Base-by-base conservation (phyloP, 306 rosid species). In the Rosa multiflora region DNA sequence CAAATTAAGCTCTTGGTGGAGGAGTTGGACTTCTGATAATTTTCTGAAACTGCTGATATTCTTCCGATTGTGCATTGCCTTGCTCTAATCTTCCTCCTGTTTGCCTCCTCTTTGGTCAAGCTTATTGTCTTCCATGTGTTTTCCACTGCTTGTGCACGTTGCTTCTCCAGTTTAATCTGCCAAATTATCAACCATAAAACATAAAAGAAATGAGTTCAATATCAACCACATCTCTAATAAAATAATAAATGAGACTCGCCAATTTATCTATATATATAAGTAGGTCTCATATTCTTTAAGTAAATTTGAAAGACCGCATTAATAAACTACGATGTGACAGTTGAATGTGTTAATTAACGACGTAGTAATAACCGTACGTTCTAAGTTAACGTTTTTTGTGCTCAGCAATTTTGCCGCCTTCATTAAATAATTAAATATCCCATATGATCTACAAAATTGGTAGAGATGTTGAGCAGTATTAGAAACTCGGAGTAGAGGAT, bases 101-200 rank as follows among this genome's bases (percentile, higher is more conserved):
- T 85, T 70, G 98, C 93, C 79, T 87, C 86, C 48, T 85, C 85
- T 83, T 85, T 91, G 40, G 88, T 76, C 1, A 23, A 10, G 84
- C 74, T 43, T 76, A 91, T 70, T 79, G 62, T 87, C 81, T 75
- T 78, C 20, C 84, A 76, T 46, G 91, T 83, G 81, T 78, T 87
- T 4, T 70, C 82, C 32, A 87, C 70, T 20, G 85, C 85, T 80
- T 70, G 75, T 20, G 68, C 73, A 44, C 83, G 90, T 70, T 88
- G 81, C 58, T 81, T 89, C 80, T 88, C 97, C 47, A 89, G 86
- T 67, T 87, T 73, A 55, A 49, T 80, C 98, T 91, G 88, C 68
- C 83, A 51, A 53, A 9, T 42, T 12, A 2, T 2, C 14, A 20
- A 43, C 32, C 59, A 40, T 2, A 12, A 32, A 1, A 42, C 3